Conservation (phyloP, 352 stramenopile species). For the Pelagophyceae sp. region DNA sequence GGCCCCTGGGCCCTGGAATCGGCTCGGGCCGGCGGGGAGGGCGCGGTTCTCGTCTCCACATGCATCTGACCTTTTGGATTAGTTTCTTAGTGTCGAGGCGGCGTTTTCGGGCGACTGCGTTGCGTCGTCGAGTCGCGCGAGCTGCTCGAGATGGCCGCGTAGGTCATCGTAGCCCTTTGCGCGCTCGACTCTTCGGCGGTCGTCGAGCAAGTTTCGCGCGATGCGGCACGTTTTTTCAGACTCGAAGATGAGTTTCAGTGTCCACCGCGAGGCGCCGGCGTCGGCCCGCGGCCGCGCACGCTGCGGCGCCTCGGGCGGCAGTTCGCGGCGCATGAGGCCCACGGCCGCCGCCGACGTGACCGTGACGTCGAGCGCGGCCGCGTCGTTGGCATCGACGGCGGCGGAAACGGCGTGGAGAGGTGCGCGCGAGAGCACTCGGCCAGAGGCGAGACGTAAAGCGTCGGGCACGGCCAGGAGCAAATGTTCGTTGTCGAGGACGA, state of each 20-base stretch:
- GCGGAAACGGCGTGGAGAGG: background rate
- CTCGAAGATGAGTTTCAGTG: conserved; percentile 11
- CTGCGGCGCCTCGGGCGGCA: background rate
- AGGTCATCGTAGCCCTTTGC: background rate
- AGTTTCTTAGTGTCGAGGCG: too few species aligned
- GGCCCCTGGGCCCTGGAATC: too few species aligned
- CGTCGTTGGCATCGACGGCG: background rate
- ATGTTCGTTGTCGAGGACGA: background rate
- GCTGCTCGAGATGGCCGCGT: background rate
- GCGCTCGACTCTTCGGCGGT: background rate
- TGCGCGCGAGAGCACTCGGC: background rate
- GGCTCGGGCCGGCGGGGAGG: too few species aligned
- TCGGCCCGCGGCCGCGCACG: too few species aligned
- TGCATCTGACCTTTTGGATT: too few species aligned
- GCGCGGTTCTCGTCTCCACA: too few species aligned
- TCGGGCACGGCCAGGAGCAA: conserved; percentile 8
- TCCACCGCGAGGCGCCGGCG: background rate
- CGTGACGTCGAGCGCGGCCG: background rate
- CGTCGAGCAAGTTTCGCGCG: background rate
- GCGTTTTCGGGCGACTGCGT: too few species aligned
- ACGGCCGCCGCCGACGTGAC: background rate
- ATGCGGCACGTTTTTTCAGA: background rate
- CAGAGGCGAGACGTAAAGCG: background rate
- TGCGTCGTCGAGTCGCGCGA: background rate
- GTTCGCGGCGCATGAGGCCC: background rate